A percentile compares a stretch with the other conserved stretches of the same genome.
These are phyloP conservation scores for Rhododendron ferrugineum DNA, from an alignment of 148 eudicot genomes.

Conservation along the genomic window DNA sequence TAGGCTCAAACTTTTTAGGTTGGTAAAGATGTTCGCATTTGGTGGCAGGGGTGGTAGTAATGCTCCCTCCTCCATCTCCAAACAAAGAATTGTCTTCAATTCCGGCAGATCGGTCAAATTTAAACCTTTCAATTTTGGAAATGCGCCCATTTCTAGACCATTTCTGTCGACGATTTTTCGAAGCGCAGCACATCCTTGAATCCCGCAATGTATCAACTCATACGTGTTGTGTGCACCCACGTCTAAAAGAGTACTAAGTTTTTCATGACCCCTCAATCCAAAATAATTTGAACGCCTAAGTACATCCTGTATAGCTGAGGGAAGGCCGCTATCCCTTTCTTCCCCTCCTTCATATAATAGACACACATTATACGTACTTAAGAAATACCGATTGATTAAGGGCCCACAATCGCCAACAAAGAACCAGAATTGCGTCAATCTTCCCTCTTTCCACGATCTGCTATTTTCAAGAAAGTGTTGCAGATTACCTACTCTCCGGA, in stretches of 20 bases:
- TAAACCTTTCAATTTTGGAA: background rate
- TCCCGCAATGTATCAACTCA: background rate
- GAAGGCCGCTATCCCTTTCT: background rate
- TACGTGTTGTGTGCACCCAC: background rate
- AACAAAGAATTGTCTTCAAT: background rate
- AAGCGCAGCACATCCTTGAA: background rate
- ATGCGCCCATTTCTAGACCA: background rate
- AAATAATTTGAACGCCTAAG: background rate
- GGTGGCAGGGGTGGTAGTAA: background rate
- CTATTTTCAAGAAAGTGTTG: background rate
- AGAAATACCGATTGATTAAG: accelerated
- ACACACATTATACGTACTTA: accelerated
- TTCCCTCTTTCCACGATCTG: background rate
- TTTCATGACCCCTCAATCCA: background rate
- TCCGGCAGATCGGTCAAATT: accelerated
- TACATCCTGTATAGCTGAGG: background rate
- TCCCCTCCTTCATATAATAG: background rate
- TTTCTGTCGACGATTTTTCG: background rate
- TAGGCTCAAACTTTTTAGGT: background rate
- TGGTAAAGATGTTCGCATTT: background rate
- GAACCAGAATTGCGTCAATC: background rate
- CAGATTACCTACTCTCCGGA: background rate
- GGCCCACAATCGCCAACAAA: background rate
- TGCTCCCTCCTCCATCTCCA: background rate
- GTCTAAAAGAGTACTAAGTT: background rate